Evolutionary conservation across 345 rosid species (phyloP).

Genomic region (Lumnitzera littorea): DNA sequence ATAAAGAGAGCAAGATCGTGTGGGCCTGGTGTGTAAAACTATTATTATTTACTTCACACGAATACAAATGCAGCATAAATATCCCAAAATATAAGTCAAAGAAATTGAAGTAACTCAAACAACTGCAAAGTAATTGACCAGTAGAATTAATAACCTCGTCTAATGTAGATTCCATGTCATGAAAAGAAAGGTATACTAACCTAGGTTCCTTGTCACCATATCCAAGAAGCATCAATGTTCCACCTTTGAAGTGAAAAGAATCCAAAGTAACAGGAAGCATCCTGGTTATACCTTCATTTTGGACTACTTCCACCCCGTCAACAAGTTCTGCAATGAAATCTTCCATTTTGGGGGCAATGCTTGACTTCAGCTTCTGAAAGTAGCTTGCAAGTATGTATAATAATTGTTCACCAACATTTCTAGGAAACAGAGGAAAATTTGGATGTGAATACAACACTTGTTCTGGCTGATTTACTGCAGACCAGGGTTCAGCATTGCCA

Average conservation of each 20-base stretch:
- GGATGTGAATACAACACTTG: constrained; percentile 21
- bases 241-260: constrained; percentile 84
- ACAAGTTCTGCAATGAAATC: constrained; percentile 52
- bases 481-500: constrained; percentile 27
- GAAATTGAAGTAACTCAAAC: too few species aligned
- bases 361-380: constrained; percentile 39
- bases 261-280: constrained; percentile 78
- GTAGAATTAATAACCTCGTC: too few species aligned
- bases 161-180: neutral
- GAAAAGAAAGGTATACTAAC: constrained; percentile 26
- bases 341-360: constrained; percentile 39
- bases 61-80: too few species aligned
- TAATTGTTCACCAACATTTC: constrained; percentile 27
- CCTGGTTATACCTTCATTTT: constrained; percentile 51
- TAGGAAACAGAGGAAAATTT: constrained; percentile 23
- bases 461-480: constrained; percentile 24
- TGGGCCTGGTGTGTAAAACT: too few species aligned
- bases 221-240: constrained; percentile 73
- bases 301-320: constrained; percentile 45
- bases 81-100: too few species aligned
- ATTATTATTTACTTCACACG: too few species aligned
- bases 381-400: constrained; percentile 24
- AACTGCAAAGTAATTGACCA: too few species aligned
- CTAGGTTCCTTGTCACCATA: constrained; percentile 91
- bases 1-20: too few species aligned